Evolutionary conservation across 2,329 filamentous ascomycete genomes (phyloP), one percentile per base, ranked within the genome.

Genomic region (Peltaster fructicola): DNA sequence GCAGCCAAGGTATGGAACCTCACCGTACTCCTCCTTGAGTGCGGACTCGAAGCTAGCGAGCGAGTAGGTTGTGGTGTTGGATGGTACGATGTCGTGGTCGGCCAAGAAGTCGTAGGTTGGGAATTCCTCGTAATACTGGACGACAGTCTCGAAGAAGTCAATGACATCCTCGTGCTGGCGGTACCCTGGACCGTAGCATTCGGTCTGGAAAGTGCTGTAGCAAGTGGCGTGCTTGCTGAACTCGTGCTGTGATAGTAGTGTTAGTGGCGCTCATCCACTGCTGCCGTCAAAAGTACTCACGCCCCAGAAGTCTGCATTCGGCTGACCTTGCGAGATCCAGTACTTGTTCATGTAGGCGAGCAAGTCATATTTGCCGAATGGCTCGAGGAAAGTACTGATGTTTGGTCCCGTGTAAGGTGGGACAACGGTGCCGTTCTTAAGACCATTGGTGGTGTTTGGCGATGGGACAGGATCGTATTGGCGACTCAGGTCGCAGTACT

Each of bases 151-250:
- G 52, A 70, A 73, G 52, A 64, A 76, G 33, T 73, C 64, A 16
- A 69, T 53, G 1, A 75, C 59, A 13, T 75, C 70, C 31, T 61
- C 52, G 45, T 72, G 62, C 35, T 63, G 25, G 23, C 45, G 42
- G 43, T 70, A 68, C 32, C 56, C 40, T 4, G 68, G 65, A 0
- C 67, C 67, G 45, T 73, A 76, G 59, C 72, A 77, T 15, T 65
- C 59, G 5, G 57, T 48, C 40, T 74, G 67, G 41, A 76, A 75
- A 31, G 63, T 73, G 22, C 61, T 67, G 54, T 54, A 75, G 56
- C 71, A 77, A 8, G 70, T 75, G 8, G 28, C 28, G 47, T 73
- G 69, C 54, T 75, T 75, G 50, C 56, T 61, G 53, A 70, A 74
- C 43, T 75, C 69, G 52, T 74, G 69, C 18, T 27, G 21, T 6